These are phyloP conservation scores for Sporothrix brasiliensis DNA, from an alignment of 2,329 filamentous ascomycete species.

Conservation along the genomic window DNA sequence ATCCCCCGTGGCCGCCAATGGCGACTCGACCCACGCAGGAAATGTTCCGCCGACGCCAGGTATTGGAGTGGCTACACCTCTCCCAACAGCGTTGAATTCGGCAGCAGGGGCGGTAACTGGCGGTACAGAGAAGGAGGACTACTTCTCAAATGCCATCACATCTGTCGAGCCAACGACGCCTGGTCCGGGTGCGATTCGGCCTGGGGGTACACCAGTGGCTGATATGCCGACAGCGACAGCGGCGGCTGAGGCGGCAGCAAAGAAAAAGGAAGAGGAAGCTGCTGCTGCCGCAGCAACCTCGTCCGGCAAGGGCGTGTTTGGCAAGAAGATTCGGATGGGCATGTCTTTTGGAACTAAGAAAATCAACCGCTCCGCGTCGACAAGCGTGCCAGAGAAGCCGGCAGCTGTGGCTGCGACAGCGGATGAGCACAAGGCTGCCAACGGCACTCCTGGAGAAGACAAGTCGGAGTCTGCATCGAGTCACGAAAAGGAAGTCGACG, in stretches of 20 bases:
- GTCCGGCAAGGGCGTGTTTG: slow-evolving; percentile 66
- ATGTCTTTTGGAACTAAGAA: slow-evolving; percentile 83
- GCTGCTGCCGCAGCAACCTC: background rate
- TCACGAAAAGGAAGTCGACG: slow-evolving; percentile 73
- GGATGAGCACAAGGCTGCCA: slow-evolving; percentile 72
- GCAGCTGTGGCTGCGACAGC: slow-evolving; percentile 52
- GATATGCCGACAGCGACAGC: slow-evolving; percentile 41
- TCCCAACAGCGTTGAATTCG: slow-evolving; percentile 52
- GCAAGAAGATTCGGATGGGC: slow-evolving; percentile 80
- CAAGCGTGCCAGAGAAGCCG: slow-evolving; percentile 70
- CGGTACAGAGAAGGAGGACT: slow-evolving; percentile 67
- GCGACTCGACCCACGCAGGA: background rate
- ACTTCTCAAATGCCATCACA: slow-evolving; percentile 69
- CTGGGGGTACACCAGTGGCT: slow-evolving; percentile 51
- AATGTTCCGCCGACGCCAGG: slow-evolving; percentile 28
- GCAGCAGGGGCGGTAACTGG: slow-evolving; percentile 44
- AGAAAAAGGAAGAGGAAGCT: slow-evolving; percentile 42
- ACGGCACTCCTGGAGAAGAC: slow-evolving; percentile 18
- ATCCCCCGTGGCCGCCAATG: background rate
- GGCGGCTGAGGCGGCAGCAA: background rate
- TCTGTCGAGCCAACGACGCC: slow-evolving; percentile 51
- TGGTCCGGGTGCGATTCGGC: slow-evolving; percentile 42
- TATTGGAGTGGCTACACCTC: slow-evolving; percentile 71
- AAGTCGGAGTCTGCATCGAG: slow-evolving; percentile 36
- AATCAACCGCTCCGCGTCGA: slow-evolving; percentile 68